Evolutionary conservation across 2,329 filamentous ascomycete genomes (phyloP), one percentile per base, ranked within the genome.

Genomic region (Monosporascus sp.): DNA sequence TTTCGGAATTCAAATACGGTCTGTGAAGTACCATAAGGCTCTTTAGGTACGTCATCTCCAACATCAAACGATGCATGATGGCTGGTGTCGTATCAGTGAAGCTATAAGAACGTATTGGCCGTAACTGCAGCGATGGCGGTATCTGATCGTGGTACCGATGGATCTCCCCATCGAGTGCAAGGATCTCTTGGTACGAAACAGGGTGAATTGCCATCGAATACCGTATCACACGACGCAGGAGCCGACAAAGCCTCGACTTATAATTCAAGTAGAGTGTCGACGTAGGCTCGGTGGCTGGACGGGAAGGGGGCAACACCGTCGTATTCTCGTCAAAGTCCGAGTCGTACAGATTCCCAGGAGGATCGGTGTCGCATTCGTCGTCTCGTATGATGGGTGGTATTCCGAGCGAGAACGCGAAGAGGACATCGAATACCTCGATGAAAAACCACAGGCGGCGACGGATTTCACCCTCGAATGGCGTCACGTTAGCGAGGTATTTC

Each of bases 331-430:
- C 76, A 57, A 82, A 79, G 60, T 81, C 79, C 14, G 74, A 70
- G 55, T 82, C 78, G 49, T 65, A 68, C 7, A 79, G 65, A 59
- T 79, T 79, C 7, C 70, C 65, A 8, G 77, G 77, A 18, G 72
- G 67, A 9, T 67, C 70, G 2, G 73, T 75, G 58, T 79, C 77
- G 58, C 71, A 77, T 35, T 74, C 71, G 15, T 72, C 71, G n/a
- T 75, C 69, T 49, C 75, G 70, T 48, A 80, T 70, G 51, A 76
- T 74, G n/a, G 74, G 68, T 1, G 79, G 77, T 62, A 81, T 73
- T 8, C 78, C 77, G n/a, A 78, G 72, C 62, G 81, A 77, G 54
- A 77, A 78, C 1, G 77, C 77, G 46, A 78, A 73, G 3, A 79
- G 57, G 5, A 76, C 64, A 58, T 81, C 78, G 18, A 74, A 74